Conservation (phyloP, 257 asterid species). For the Galeopsis tetrahit region DNA sequence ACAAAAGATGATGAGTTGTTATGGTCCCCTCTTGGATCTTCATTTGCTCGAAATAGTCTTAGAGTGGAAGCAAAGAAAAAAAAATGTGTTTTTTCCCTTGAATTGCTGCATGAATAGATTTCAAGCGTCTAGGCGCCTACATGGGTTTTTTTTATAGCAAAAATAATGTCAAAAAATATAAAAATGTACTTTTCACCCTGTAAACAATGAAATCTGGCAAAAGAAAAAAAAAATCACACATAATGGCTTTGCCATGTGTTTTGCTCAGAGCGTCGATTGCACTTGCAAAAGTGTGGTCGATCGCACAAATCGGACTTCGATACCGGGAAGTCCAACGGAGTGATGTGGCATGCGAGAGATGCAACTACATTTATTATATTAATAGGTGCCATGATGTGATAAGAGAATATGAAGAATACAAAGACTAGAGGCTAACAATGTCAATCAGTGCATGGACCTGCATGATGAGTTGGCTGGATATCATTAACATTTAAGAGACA, state of each 20-base stretch:
- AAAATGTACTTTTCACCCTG: too few species aligned
- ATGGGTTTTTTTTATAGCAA: too few species aligned
- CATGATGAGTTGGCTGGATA: conserved; percentile 24
- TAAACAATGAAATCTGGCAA: too few species aligned
- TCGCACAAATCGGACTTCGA: too few species aligned
- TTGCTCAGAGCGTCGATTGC: too few species aligned
- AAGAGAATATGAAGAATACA: conserved; percentile 40
- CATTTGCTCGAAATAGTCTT: conserved; percentile 42
- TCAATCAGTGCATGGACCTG: conserved; percentile 31
- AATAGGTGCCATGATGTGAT: conserved; percentile 19
- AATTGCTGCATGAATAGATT: not conserved
- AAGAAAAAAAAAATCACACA: too few species aligned
- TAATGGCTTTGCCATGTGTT: too few species aligned
- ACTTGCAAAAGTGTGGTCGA: too few species aligned
- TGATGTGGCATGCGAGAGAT: not conserved
- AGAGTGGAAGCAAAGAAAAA: conserved; percentile 52
- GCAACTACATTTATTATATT: conserved; percentile 25
- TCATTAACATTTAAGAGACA: not conserved
- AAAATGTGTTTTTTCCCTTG: conserved; percentile 10
- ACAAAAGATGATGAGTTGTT: not conserved
- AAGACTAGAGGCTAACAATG: conserved; percentile 42
- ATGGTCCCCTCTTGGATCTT: conserved; percentile 43
- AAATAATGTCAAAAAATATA: too few species aligned
- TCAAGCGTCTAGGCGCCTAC: too few species aligned
- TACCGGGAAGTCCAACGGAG: too few species aligned